A percentile compares a stretch with the other conserved stretches of the same genome.
Evolutionary conservation across 1,284 basidiomycete species (phyloP).

Genomic region (Cutaneotrichosporon spelunceum): DNA sequence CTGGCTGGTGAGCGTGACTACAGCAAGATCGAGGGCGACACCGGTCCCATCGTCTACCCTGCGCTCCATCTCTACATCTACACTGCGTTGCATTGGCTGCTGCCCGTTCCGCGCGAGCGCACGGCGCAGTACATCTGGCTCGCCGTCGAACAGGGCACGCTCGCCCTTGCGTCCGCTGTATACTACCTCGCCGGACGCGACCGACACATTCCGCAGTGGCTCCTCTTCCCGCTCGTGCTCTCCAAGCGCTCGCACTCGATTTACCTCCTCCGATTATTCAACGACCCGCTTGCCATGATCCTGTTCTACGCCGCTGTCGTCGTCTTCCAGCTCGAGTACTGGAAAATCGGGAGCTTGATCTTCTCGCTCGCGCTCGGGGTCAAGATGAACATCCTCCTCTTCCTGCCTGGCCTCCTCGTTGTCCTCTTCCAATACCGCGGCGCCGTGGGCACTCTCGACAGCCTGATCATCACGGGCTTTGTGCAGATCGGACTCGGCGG

Average conservation of each 20-base stretch:
- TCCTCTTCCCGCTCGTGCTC: constrained; percentile 70
- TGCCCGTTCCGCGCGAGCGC: constrained; percentile 55
- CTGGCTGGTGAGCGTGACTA: constrained; percentile 82
- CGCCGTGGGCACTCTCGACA: constrained; percentile 58
- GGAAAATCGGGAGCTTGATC: constrained; percentile 32
- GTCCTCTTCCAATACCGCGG: constrained; percentile 73
- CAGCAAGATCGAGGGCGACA: constrained; percentile 78
- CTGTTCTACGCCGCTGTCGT: constrained; percentile 52
- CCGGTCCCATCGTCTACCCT: constrained; percentile 93
- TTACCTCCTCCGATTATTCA: constrained; percentile 87
- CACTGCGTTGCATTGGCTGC: constrained; percentile 63
- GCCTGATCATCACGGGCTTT: constrained; percentile 58
- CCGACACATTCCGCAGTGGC: constrained; percentile 66
- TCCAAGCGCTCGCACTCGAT: constrained; percentile 95
- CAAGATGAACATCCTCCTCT: constrained; percentile 96
- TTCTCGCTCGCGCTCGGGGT: constrained; percentile 68
- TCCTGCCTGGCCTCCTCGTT: constrained; percentile 80
- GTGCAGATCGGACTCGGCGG: constrained; percentile 60
- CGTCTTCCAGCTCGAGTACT: constrained; percentile 61
- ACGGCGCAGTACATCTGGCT: constrained; percentile 77
- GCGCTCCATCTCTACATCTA: constrained; percentile 89
- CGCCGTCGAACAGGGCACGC: constrained; percentile 64
- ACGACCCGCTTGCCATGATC: constrained; percentile 84
- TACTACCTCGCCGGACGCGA: constrained; percentile 59
- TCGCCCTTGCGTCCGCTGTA: constrained; percentile 64